Evolutionary conservation across 2,329 filamentous ascomycete genomes (phyloP).

Genomic region (Ambrosiella xylebori): DNA sequence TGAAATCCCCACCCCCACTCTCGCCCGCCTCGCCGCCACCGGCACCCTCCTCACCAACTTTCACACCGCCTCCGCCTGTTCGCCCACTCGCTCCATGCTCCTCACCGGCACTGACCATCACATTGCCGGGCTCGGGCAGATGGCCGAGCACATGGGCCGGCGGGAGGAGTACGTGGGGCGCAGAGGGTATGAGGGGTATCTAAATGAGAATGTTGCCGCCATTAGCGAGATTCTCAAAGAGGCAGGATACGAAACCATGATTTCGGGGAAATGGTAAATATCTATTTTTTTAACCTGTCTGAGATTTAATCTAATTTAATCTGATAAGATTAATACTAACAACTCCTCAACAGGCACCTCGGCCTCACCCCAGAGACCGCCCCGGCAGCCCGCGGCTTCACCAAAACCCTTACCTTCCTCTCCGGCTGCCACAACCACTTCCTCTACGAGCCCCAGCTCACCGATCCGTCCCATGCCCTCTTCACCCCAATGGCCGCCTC

Average conservation of each 20-base stretch:
- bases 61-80: background rate
- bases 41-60: background rate
- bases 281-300: background rate
- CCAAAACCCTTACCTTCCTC: background rate
- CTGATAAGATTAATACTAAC: background rate
- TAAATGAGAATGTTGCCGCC: background rate
- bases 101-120: background rate
- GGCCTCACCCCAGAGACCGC: background rate
- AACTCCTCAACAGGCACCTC: background rate
- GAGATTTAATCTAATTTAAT: no score
- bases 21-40: background rate
- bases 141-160: background rate
- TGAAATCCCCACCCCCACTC: background rate
- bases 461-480: background rate
- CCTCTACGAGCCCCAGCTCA: background rate
- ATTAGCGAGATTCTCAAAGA: background rate
- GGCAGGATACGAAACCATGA: background rate
- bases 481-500: background rate
- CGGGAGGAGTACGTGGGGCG: background rate
- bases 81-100: background rate
- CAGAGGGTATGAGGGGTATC: background rate
- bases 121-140: background rate
- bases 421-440: background rate
- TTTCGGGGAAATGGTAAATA: background rate
- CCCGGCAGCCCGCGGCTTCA: background rate